Evolutionary conservation across 148 eudicot genomes (phyloP), one percentile per base, ranked within the genome.

Genomic region (Oxyria digyna): DNA sequence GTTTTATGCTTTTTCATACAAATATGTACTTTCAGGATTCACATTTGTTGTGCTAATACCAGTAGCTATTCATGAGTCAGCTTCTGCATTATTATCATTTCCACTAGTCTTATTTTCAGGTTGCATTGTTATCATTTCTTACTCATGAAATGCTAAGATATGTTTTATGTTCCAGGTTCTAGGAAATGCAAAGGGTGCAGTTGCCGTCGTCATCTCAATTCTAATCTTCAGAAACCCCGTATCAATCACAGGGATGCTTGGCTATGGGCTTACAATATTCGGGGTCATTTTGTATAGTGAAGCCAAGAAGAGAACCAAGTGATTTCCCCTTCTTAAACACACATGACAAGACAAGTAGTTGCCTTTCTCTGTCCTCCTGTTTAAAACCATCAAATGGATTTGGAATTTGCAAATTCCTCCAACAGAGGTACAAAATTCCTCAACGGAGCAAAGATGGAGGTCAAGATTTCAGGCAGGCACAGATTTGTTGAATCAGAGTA

Each of bases 121-220:
- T 27, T 27, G 63, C 12, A 55, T 1, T 26, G 4, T 55, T 2
- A 55, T n/a, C n/a, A n/a, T n/a, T n/a, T n/a, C n/a, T n/a, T n/a
- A n/a, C n/a, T n/a, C n/a, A n/a, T n/a, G n/a, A 3, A 50, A 50
- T 11, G 13, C 64, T 57, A 29, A 29, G 9, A 59, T 14, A 59
- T 59, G 38, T 14, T 59, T 59, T 27, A 6, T 59, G 37, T 46
- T 73, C 12, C 77, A 76, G 79, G 79, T 80, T 8, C 76, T 88
- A 65, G 94, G 94, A 72, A 88, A 88, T 73, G 94, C 94, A 7
- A 88, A 85, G 77, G 94, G 94, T 40, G 94, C 88, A 27, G 89
- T 88, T 24, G 89, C 94, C 5, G 94, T 88, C 55, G 90, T 88
- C 6, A 68, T 88, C 74, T 88, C 94, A 20, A 85, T 88, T 42